Percentiles rank a stretch among this genome's conserved stretches.
Conservation (phyloP, 1,139 yeast species). For the Meyerozyma smithsonii region DNA sequence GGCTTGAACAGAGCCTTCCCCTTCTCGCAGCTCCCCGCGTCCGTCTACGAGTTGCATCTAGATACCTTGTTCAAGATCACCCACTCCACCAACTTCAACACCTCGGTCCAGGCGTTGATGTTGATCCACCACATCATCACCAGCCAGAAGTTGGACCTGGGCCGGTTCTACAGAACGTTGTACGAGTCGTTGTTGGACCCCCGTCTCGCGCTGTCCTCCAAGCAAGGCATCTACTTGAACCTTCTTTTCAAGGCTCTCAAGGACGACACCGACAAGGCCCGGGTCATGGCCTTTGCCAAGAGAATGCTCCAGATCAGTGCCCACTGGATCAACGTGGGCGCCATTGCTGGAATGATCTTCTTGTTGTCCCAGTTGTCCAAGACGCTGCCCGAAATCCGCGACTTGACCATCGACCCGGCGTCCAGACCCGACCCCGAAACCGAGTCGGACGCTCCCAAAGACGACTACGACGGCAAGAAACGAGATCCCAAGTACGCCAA, state of each 20-base stretch:
- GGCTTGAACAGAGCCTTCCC: slow-evolving; percentile 98
- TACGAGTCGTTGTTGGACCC: slow-evolving; percentile 89
- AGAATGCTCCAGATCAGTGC: slow-evolving; percentile 81
- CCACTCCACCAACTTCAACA: slow-evolving; percentile 90
- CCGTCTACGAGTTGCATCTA: slow-evolving; percentile 70
- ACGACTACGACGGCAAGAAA: slow-evolving; percentile 75
- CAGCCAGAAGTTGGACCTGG: slow-evolving; percentile 53
- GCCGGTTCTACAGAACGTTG: slow-evolving; percentile 81
- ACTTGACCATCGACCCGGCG: slow-evolving; percentile 37
- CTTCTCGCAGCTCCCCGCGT: slow-evolving; percentile 71
- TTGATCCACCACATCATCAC: slow-evolving; percentile 73
- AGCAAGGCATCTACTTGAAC: slow-evolving; percentile 85
- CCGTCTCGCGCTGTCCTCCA: slow-evolving; percentile 76
- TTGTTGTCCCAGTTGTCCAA: slow-evolving; percentile 62
- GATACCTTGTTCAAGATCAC: slow-evolving; percentile 85
- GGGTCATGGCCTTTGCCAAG: slow-evolving; percentile 88
- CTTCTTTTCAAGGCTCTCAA: slow-evolving; percentile 79
- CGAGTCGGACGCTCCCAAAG: slow-evolving; percentile 4
- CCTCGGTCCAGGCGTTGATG: slow-evolving; percentile 88
- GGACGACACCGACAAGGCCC: slow-evolving; percentile 54
- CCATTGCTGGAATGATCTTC: slow-evolving; percentile 84
- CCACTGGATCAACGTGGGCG: slow-evolving; percentile 86
- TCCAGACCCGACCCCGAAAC: slow-evolving; percentile 32
- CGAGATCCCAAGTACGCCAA: slow-evolving; percentile 88
- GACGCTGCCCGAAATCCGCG: slow-evolving; percentile 37